Evolutionary conservation across 2,329 filamentous ascomycete species (phyloP).

Genomic region (Talaromyces sp.): DNA sequence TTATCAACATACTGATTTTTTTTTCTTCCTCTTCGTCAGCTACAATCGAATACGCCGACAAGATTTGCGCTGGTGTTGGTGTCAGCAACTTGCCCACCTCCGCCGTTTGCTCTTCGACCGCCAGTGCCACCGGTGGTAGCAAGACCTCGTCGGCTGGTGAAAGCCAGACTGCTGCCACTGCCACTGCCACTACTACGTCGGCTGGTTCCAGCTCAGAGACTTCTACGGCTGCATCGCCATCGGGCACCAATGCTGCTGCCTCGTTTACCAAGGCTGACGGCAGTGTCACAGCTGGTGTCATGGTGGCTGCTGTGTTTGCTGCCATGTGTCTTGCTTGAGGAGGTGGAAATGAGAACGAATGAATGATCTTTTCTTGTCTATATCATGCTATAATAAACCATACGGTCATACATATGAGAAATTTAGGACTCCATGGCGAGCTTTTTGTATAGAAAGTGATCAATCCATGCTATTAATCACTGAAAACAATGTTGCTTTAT

Average conservation of each 20-base stretch:
- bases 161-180: constrained; percentile 6
- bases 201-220: constrained; percentile 11
- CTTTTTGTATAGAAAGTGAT: not conserved
- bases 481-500: not conserved
- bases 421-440: not conserved
- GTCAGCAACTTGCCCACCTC: constrained; percentile 31
- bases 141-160: constrained; percentile 13
- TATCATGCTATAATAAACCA: not conserved
- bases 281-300: constrained; percentile 25
- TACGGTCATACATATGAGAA: not conserved
- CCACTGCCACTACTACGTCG: constrained; percentile 4
- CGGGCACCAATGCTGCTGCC: constrained; percentile 18
- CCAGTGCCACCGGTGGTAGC: constrained; percentile 12
- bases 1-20: not conserved
- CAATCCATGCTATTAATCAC: not conserved
- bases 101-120: constrained; percentile 22
- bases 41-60: constrained; percentile 30
- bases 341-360: not conserved
- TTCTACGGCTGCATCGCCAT: constrained; percentile 23
- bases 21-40: constrained; percentile 20
- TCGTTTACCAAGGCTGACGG: constrained; percentile 18
- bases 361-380: not conserved
- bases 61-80: constrained; percentile 35
- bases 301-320: constrained; percentile 25
- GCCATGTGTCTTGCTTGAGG: constrained; percentile 10